Evolutionary conservation across 352 stramenopile species (phyloP), one percentile per base, ranked within the genome.

Genomic region (Globisporangium nagaii): DNA sequence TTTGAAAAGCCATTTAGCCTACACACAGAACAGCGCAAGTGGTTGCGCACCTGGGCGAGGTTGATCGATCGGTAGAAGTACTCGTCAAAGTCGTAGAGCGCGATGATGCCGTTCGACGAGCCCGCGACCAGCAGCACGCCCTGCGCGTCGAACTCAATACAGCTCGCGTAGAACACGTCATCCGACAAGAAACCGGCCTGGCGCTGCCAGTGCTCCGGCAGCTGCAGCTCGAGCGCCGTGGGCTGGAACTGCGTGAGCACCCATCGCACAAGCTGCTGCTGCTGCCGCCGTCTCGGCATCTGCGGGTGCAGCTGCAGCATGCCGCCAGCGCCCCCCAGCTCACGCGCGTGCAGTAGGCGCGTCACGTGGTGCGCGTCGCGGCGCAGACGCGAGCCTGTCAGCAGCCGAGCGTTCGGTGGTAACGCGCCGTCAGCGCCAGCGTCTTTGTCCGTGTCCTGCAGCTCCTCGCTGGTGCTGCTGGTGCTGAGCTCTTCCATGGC

Each of bases 31-130:
- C n/a, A n/a, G n/a, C n/a, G n/a, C n/a, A n/a, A n/a, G n/a, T n/a
- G n/a, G n/a, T 40, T 28, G 7, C 12, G 12, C 50, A 82, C 58
- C 46, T 85, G 74, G 34, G 60, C 65, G 6, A 82, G 39, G 35
- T 86, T 88, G 20, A 90, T 63, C 41, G 58, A 81, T 35, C 63
- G 72, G 47, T 87, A 66, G 27, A 83, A 88, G 30, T 86, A 64
- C 43, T 88, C 80, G 59, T 93, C 82, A 55, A 88, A 93, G 60
- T 93, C 82, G 58, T 80, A 93, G 25, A 93, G 61, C 5, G 79
- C 76, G 15, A 93, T 63, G 36, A 84, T 69, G 24, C 82, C 82
- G 43, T 86, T 86, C 17, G 75, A 89, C 17, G 78, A 70, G 0
- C 82, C 82, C 0, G 68, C 75, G 31, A 70, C 74, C 6, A 93